Conservation (phyloP, 1,284 basidiomycete genomes). For the Ganoderma multipileum region DNA sequence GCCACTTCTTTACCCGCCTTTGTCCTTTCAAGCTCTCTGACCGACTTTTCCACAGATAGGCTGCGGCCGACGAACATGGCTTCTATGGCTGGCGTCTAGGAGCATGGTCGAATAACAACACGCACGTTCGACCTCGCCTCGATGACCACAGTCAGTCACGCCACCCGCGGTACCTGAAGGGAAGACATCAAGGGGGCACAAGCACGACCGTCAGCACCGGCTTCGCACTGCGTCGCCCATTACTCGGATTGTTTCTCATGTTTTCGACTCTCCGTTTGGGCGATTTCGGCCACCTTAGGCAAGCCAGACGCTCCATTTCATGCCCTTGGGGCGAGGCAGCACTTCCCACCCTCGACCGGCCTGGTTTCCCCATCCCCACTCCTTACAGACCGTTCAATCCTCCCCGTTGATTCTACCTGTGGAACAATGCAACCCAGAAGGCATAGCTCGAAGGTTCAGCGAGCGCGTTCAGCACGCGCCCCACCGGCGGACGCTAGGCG, state of each 20-base stretch:
- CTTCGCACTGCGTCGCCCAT: background rate
- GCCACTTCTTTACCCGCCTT: too few relatives aligned
- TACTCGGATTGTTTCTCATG: background rate
- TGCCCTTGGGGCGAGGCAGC: background rate
- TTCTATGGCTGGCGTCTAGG: background rate
- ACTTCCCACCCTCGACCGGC: background rate
- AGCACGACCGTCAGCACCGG: background rate
- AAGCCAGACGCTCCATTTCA: background rate
- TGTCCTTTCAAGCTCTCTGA: background rate
- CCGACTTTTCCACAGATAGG: background rate
- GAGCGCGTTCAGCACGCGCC: conserved; percentile 6
- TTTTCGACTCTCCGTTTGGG: background rate
- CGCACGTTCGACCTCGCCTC: conserved; percentile 5
- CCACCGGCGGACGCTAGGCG: background rate
- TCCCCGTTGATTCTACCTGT: background rate
- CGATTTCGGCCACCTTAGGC: background rate
- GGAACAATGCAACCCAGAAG: conserved; percentile 2
- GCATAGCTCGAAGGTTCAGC: conserved; percentile 4
- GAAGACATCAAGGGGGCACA: background rate
- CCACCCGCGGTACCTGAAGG: background rate
- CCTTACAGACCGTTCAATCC: too few relatives aligned
- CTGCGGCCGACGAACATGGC: background rate
- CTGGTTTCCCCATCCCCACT: background rate
- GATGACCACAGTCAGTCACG: conserved; percentile 1
- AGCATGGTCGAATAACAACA: background rate